Percentiles rank a stretch among this genome's conserved stretches.
phyloP scores from a whole-genome alignment of 1,284 basidiomycete genomes.

The Rhodotorula sp. region DNA sequence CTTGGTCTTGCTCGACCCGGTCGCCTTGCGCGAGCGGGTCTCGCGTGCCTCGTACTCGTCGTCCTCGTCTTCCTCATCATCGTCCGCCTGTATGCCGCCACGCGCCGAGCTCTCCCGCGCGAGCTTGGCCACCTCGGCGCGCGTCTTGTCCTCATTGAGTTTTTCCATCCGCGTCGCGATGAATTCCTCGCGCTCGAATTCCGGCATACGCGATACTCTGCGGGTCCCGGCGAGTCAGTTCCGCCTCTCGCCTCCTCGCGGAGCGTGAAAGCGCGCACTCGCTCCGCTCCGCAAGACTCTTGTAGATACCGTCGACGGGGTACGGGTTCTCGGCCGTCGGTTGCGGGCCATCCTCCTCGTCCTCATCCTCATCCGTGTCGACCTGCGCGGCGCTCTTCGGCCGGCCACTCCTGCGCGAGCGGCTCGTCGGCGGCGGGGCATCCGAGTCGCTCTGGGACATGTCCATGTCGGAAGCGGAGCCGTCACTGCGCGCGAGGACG shows the following conservation, averaged over 20 bases:
- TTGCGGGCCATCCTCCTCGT: slow-evolving; percentile 24
- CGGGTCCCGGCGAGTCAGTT: background rate
- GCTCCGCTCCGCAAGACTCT: slow-evolving; percentile 68
- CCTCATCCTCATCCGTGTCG: slow-evolving; percentile 14
- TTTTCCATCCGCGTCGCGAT: slow-evolving; percentile 77
- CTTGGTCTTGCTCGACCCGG: slow-evolving; percentile 82
- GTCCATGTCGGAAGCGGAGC: slow-evolving; percentile 44
- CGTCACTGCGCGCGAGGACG: slow-evolving; percentile 33
- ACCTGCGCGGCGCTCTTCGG: slow-evolving; percentile 19
- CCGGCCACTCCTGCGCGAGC: background rate
- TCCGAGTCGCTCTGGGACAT: slow-evolving; percentile 47
- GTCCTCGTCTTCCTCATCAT: slow-evolving; percentile 52
- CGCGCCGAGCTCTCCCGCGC: slow-evolving; percentile 65
- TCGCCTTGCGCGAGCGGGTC: slow-evolving; percentile 55
- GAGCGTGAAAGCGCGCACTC: slow-evolving; percentile 22
- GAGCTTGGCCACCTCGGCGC: slow-evolving; percentile 72
- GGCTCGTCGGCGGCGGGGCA: slow-evolving; percentile 18
- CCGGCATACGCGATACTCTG: slow-evolving; percentile 76
- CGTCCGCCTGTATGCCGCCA: slow-evolving; percentile 50
- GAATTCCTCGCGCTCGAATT: slow-evolving; percentile 84
- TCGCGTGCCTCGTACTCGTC: slow-evolving; percentile 9
- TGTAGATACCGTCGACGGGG: slow-evolving; percentile 86
- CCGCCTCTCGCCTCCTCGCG: slow-evolving; percentile 41
- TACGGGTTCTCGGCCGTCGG: slow-evolving; percentile 54
- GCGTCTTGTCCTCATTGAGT: slow-evolving; percentile 73